These are phyloP conservation scores for Dipteronia sinensis DNA, from an alignment of 345 rosid genomes.

Conservation along the genomic window DNA sequence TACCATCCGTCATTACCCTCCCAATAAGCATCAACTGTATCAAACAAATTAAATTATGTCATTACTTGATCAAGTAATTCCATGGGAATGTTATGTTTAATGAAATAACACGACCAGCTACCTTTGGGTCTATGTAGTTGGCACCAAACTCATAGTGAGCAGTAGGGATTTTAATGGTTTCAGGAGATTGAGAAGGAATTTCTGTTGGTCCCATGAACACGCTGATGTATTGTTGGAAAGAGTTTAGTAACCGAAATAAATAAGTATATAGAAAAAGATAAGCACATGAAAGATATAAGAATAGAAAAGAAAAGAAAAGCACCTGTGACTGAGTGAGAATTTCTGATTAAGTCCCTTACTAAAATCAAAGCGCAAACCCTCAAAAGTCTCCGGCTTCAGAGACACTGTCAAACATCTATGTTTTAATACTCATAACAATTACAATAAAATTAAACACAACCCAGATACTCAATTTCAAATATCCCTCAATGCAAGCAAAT, in stretches of 20 bases:
- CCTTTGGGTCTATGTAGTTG: slow-evolving; percentile 79
- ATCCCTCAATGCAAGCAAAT: background rate
- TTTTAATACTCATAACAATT: background rate
- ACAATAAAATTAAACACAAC: background rate
- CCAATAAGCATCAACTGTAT: slow-evolving; percentile 89
- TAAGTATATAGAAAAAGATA: slow-evolving; percentile 9
- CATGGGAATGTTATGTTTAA: background rate
- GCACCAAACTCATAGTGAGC: slow-evolving; percentile 96
- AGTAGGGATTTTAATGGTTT: slow-evolving; percentile 84
- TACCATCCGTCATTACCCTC: slow-evolving; percentile 88
- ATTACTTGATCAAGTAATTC: slow-evolving; percentile 11
- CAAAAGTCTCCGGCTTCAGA: slow-evolving; percentile 85
- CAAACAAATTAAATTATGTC: slow-evolving; percentile 13
- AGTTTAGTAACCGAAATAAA: slow-evolving; percentile 15
- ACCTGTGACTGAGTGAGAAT: slow-evolving; percentile 94
- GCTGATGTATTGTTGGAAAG: slow-evolving; percentile 38
- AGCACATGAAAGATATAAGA: background rate
- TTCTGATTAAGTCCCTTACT: slow-evolving; percentile 82
- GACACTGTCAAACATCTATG: slow-evolving; percentile 66
- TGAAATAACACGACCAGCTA: slow-evolving; percentile 25
- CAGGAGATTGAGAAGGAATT: slow-evolving; percentile 85
- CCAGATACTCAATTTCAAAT: background rate
- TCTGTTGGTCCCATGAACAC: slow-evolving; percentile 93
- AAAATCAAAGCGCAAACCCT: slow-evolving; percentile 97
- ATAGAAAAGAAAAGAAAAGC: background rate